Evolutionary conservation across 1,139 yeast genomes (phyloP).

Genomic region (Geotrichum histeridarum): DNA sequence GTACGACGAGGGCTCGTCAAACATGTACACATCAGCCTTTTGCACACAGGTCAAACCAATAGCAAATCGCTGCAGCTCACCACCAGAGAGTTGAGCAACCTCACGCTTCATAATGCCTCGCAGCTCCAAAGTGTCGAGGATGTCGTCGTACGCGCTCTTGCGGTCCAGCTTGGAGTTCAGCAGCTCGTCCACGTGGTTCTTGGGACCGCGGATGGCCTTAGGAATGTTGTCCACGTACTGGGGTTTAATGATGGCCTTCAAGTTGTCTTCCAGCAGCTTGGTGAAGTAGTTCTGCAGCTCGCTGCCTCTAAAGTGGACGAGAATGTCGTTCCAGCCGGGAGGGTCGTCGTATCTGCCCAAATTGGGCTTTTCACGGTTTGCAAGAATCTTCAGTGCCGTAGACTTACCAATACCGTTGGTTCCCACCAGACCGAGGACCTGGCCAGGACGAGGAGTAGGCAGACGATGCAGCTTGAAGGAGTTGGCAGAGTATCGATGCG

Average conservation of each 20-base stretch:
- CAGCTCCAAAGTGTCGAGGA: conserved; percentile 68
- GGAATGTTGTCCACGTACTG: conserved; percentile 97
- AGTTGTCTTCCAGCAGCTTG: conserved; percentile 85
- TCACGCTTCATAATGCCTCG: conserved; percentile 74
- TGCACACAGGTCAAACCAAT: conserved; percentile 96
- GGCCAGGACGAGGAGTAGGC: conserved; percentile 99
- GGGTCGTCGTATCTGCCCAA: conserved; percentile 91
- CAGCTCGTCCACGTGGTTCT: conserved; percentile 80
- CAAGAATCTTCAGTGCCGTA: conserved; percentile 93
- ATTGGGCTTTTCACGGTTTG: conserved; percentile 98
- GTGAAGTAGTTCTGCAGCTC: conserved; percentile 95
- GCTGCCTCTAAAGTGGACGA: conserved; percentile 88
- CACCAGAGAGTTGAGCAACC: conserved; percentile 87
- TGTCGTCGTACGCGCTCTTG: conserved; percentile 54
- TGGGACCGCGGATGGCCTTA: conserved; percentile 87
- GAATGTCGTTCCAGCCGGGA: conserved; percentile 94
- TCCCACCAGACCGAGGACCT: conserved; percentile 94
- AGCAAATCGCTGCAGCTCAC: conserved; percentile 97
- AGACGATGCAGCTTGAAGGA: conserved; percentile 94
- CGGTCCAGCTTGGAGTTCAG: conserved; percentile 71
- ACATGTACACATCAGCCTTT: conserved; percentile 93
- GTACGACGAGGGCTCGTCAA: conserved; percentile 97
- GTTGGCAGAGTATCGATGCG: conserved; percentile 96
- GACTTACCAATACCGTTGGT: conserved; percentile 99
- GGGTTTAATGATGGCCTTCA: conserved; percentile 93